Evolutionary conservation across 2,329 filamentous ascomycete species (phyloP).

Genomic region (Didymellaceae sp.): DNA sequence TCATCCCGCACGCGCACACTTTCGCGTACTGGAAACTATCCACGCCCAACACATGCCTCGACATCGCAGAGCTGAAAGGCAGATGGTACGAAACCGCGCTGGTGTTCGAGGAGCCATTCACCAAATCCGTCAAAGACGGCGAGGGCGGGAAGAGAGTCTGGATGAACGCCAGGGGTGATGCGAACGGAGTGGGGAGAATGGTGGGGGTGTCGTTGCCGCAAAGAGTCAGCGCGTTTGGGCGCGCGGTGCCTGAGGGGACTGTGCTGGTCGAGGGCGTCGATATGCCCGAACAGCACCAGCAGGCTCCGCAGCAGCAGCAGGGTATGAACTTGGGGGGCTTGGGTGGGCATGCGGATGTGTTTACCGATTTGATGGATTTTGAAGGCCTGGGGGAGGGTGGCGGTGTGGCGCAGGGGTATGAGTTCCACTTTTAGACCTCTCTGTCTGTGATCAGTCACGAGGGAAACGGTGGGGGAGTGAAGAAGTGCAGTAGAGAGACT

Average conservation of each 20-base stretch:
- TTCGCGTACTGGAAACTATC: slow-evolving; percentile 55
- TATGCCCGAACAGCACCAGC: slow-evolving; percentile 36
- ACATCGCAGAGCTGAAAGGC: slow-evolving; percentile 61
- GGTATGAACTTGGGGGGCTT: slow-evolving; percentile 3
- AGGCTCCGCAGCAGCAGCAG: slow-evolving; percentile 10
- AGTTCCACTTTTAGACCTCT: slow-evolving; percentile 15
- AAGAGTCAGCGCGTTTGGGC: slow-evolving; percentile 52
- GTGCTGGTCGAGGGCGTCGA: slow-evolving; percentile 51
- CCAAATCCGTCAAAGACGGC: slow-evolving; percentile 46
- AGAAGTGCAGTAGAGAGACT: too few relatives aligned
- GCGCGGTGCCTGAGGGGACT: slow-evolving; percentile 48
- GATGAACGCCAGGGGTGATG: slow-evolving; percentile 57
- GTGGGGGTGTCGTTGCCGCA: slow-evolving; percentile 40
- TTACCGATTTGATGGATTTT: slow-evolving; percentile 16
- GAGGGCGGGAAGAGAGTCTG: slow-evolving; percentile 53
- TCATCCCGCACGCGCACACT: slow-evolving; percentile 47
- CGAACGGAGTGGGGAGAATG: slow-evolving; percentile 31
- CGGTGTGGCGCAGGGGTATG: slow-evolving; percentile 2
- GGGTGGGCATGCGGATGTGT: slow-evolving; percentile 9
- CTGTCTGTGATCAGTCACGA: too few relatives aligned
- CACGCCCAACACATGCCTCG: slow-evolving; percentile 39
- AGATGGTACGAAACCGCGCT: slow-evolving; percentile 66
- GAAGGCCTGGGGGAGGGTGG: slow-evolving; percentile 8
- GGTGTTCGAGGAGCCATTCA: slow-evolving; percentile 50
- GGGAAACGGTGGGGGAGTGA: too few relatives aligned